phyloP scores from a whole-genome alignment of 495 filamentous ascomycete species.

The Aspergillus conjunctus region DNA sequence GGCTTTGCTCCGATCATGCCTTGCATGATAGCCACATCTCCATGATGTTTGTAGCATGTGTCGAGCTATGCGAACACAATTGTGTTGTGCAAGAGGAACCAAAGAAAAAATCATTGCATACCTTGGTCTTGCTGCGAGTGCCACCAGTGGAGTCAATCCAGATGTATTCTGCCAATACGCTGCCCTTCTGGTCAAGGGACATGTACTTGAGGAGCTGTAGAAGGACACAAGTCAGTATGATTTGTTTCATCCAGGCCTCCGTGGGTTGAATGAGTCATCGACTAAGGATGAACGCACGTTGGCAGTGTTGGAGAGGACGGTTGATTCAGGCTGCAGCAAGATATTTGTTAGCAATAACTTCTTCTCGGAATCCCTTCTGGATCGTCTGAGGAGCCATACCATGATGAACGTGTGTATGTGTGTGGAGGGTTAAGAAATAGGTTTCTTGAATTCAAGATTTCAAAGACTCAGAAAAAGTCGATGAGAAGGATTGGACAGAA shows the following conservation, averaged over 20 bases:
- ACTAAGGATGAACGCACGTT: slow-evolving; percentile 55
- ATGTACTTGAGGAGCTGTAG: slow-evolving; percentile 88
- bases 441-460: slow-evolving; percentile 24
- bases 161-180: slow-evolving; percentile 90
- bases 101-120: slow-evolving; percentile 48
- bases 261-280: slow-evolving; percentile 37
- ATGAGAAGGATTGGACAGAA: slow-evolving; percentile 14
- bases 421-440: slow-evolving; percentile 21
- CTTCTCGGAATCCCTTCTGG: background rate
- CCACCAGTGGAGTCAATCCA: slow-evolving; percentile 87
- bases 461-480: slow-evolving; percentile 1
- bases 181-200: slow-evolving; percentile 83
- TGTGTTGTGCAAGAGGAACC: background rate
- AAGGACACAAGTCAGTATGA: slow-evolving; percentile 44
- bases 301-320: slow-evolving; percentile 68
- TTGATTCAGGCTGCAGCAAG: slow-evolving; percentile 50
- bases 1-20: background rate
- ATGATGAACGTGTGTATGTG: slow-evolving; percentile 21
- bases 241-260: slow-evolving; percentile 38
- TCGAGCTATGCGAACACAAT: background rate
- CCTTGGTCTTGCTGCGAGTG: slow-evolving; percentile 88
- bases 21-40: background rate
- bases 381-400: slow-evolving; percentile 10
- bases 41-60: background rate
- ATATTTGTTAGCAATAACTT: slow-evolving; percentile 11